These are phyloP conservation scores for Camelina neglecta DNA, from an alignment of 345 rosid species.

Conservation along the genomic window DNA sequence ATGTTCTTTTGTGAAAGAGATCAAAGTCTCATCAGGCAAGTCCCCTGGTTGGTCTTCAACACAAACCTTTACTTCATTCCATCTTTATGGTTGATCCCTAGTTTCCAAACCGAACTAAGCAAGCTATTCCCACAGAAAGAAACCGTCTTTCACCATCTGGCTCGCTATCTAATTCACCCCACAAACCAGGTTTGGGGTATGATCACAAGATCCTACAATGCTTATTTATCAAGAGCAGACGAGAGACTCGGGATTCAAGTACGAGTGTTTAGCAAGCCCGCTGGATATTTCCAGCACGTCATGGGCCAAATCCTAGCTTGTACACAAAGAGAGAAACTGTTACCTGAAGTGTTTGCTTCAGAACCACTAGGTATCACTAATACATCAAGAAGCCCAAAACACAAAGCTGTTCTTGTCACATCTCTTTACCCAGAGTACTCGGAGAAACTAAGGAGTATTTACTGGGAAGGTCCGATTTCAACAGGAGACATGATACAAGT, in stretches of 20 bases:
- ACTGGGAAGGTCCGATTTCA: constrained; percentile 10
- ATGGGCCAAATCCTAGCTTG: constrained; percentile 46
- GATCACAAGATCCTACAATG: constrained; percentile 33
- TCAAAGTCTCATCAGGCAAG: constrained; percentile 20
- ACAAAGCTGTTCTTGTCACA: constrained; percentile 46
- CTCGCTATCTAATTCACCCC: constrained; percentile 47
- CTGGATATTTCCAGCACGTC: constrained; percentile 23
- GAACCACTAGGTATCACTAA: neutral
- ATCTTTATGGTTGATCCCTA: constrained; percentile 41
- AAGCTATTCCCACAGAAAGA: constrained; percentile 43
- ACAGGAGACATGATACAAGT: constrained; percentile 40
- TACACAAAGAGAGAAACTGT: constrained; percentile 36
- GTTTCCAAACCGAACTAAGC: constrained; percentile 25
- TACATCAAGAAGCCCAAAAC: constrained; percentile 10
- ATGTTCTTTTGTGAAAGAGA: constrained; percentile 42
- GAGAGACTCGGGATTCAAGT: constrained; percentile 47
- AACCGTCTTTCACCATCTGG: constrained; percentile 45
- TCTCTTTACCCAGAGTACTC: constrained; percentile 41
- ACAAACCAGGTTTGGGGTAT: constrained; percentile 49
- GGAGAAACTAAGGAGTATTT: constrained; percentile 28
- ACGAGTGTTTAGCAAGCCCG: neutral
- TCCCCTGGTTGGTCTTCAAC: constrained; percentile 46
- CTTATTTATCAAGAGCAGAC: constrained; percentile 41
- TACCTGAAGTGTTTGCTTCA: constrained; percentile 24
- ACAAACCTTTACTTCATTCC: constrained; percentile 35